These are phyloP conservation scores for Canna indica DNA, from an alignment of 176 grass and related monocot genomes.

Conservation along the genomic window DNA sequence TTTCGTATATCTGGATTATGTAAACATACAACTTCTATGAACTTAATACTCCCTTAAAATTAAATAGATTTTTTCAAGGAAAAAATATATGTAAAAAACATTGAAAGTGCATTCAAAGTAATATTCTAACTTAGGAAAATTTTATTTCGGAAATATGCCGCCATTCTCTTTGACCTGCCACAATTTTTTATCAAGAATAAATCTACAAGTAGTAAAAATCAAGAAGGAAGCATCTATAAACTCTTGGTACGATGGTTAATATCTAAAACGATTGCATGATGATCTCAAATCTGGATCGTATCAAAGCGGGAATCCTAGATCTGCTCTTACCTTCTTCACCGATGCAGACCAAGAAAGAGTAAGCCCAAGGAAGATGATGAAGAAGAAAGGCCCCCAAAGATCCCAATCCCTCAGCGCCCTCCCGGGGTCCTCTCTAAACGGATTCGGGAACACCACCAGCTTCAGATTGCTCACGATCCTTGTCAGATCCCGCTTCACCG, in stretches of 20 bases:
- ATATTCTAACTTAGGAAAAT: background rate
- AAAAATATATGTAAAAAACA: background rate
- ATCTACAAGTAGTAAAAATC: background rate
- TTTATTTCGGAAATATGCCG: background rate
- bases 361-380: constrained; percentile 96
- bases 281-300: background rate
- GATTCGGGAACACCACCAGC: constrained; percentile 98
- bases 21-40: no score
- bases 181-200: background rate
- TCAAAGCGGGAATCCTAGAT: background rate
- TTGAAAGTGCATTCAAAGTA: background rate
- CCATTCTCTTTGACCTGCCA: background rate
- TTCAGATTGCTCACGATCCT: constrained; percentile 98
- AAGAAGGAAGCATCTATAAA: background rate
- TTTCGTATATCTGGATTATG: no score
- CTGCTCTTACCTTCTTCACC: constrained; percentile 63
- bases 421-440: constrained; percentile 83
- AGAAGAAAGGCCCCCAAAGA: constrained; percentile 96
- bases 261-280: background rate
- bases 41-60: no score
- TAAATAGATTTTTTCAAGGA: background rate
- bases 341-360: constrained; percentile 95
- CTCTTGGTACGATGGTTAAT: background rate
- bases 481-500: constrained; percentile 88
- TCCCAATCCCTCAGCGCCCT: constrained; percentile 99